Conservation (phyloP, 164 flowering plant genomes). For the Houttuynia cordata region DNA sequence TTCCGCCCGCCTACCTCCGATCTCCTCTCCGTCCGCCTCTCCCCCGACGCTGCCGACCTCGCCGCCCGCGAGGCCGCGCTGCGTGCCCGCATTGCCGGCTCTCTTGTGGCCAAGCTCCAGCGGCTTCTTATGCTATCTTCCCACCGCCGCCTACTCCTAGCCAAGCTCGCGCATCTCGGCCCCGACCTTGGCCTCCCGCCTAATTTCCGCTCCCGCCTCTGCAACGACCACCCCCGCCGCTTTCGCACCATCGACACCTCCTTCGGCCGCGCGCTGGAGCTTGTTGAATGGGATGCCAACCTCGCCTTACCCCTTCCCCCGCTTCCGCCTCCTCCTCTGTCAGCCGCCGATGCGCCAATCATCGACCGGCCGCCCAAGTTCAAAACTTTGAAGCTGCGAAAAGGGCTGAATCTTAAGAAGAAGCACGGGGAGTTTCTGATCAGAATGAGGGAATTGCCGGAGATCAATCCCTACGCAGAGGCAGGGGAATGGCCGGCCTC, state of each 20-base stretch:
- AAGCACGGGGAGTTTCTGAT: constrained; percentile 51
- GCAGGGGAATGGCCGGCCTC: constrained; percentile 22
- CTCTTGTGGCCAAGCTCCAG: constrained; percentile 61
- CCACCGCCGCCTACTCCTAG: constrained; percentile 63
- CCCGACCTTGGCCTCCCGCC: constrained; percentile 90
- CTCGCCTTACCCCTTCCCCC: constrained; percentile 44
- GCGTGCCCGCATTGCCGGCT: constrained; percentile 22
- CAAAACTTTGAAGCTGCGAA: constrained; percentile 58
- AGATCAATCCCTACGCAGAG: constrained; percentile 51
- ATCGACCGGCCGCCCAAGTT: constrained; percentile 83
- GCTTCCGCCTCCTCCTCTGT: constrained; percentile 6
- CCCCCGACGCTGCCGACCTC: constrained; percentile 51
- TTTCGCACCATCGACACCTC: constrained; percentile 75
- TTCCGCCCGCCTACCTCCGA: constrained; percentile 53
- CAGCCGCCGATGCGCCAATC: constrained; percentile 25
- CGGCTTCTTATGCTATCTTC: constrained; percentile 84
- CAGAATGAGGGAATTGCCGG: constrained; percentile 50
- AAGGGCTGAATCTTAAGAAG: constrained; percentile 70
- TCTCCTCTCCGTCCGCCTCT: constrained; percentile 68
- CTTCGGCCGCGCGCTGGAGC: constrained; percentile 89
- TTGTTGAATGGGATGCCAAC: constrained; percentile 57
- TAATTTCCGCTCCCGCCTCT: constrained; percentile 75
- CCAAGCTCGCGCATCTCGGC: constrained; percentile 78
- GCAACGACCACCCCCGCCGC: constrained; percentile 60
- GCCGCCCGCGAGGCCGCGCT: constrained; percentile 38